These are phyloP conservation scores for Pterocarpus santalinus DNA, from an alignment of 306 rosid genomes.

Conservation along the genomic window DNA sequence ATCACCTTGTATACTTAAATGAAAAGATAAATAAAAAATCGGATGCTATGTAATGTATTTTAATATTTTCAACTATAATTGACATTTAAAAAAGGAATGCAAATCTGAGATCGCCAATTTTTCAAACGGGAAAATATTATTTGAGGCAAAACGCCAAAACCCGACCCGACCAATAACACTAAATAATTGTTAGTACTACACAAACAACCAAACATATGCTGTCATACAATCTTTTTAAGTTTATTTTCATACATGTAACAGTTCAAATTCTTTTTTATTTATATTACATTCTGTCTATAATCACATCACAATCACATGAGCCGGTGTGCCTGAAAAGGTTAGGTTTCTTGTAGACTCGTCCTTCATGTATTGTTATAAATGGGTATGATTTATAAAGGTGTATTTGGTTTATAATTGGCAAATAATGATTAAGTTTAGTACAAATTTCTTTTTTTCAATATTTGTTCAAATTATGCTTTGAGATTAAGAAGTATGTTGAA, in stretches of 20 bases:
- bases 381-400: too few relatives aligned
- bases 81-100: not conserved
- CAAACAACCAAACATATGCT: conserved; percentile 24
- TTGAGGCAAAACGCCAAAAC: conserved; percentile 25
- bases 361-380: too few relatives aligned
- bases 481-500: too few relatives aligned
- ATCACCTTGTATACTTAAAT: conserved; percentile 1
- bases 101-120: conserved; percentile 53
- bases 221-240: not conserved
- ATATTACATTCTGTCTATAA: not conserved
- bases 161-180: conserved; percentile 38
- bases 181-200: conserved; percentile 1
- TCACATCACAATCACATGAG: conserved; percentile 9
- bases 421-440: too few relatives aligned
- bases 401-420: too few relatives aligned
- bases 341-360: too few relatives aligned
- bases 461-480: too few relatives aligned
- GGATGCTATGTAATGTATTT: conserved; percentile 42
- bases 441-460: too few relatives aligned
- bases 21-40: not conserved
- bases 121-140: conserved; percentile 32
- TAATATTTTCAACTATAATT: not conserved
- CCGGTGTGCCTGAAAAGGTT: too few relatives aligned
- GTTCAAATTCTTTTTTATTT: conserved; percentile 24
- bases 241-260: conserved; percentile 14